Percentiles rank a stretch among this genome's conserved stretches.
phyloP scores from a whole-genome alignment of 2,329 filamentous ascomycete species.

The Fusarium hainanense region DNA sequence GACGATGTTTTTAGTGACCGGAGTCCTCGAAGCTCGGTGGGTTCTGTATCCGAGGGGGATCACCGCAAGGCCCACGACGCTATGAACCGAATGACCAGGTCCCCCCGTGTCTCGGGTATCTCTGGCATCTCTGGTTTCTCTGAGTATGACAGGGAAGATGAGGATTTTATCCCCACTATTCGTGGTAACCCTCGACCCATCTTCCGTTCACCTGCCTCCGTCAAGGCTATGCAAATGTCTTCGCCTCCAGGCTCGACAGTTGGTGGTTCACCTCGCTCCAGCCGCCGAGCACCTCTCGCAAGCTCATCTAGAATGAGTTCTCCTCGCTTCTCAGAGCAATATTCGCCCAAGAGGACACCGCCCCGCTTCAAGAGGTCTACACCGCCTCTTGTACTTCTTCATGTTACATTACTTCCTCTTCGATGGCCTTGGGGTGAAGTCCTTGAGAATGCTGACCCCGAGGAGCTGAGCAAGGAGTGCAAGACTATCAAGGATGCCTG shows the following conservation, averaged over 20 bases:
- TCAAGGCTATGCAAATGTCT: slow-evolving; percentile 77
- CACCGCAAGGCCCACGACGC: slow-evolving; percentile 50
- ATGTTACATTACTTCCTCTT: slow-evolving; percentile 80
- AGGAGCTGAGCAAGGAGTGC: slow-evolving; percentile 58
- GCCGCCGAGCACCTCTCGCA: slow-evolving; percentile 60
- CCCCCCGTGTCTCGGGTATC: slow-evolving; percentile 62
- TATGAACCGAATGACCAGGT: slow-evolving; percentile 48
- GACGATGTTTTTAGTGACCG: slow-evolving; percentile 70
- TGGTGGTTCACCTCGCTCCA: slow-evolving; percentile 65
- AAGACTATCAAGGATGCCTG: slow-evolving; percentile 70
- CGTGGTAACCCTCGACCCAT: slow-evolving; percentile 70
- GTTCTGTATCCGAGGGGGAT: slow-evolving; percentile 58
- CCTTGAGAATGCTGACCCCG: slow-evolving; percentile 57
- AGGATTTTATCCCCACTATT: slow-evolving; percentile 64
- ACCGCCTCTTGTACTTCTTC: slow-evolving; percentile 79
- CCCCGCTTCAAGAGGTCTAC: slow-evolving; percentile 67
- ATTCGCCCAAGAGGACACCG: slow-evolving; percentile 68
- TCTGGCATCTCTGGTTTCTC: slow-evolving; percentile 66
- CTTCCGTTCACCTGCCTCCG: slow-evolving; percentile 76
- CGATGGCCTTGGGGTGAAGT: slow-evolving; percentile 72
- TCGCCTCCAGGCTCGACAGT: slow-evolving; percentile 70
- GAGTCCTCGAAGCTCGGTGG: slow-evolving; percentile 67
- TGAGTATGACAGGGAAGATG: slow-evolving; percentile 57
- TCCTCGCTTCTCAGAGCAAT: slow-evolving; percentile 62
- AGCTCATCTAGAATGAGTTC: slow-evolving; percentile 69